Percentiles rank a stretch among this genome's conserved stretches.
These are phyloP conservation scores for Hevea brasiliensis DNA, from an alignment of 345 rosid species.

Conservation along the genomic window DNA sequence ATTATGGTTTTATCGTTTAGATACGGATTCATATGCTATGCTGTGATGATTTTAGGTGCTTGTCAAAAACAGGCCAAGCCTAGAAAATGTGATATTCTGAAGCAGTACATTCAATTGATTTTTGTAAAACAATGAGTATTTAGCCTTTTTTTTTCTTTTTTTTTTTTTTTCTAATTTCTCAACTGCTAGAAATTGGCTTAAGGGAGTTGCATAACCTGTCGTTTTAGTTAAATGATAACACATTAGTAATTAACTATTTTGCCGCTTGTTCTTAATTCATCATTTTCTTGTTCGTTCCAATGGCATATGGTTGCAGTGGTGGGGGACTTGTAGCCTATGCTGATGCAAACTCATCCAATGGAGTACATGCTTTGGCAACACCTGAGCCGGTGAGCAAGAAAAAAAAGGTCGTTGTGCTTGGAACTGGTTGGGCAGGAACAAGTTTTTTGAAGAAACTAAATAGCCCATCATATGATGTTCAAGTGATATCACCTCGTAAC, in stretches of 20 bases:
- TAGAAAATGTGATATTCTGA: background rate
- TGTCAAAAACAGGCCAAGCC: too few relatives aligned
- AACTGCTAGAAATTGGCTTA: too few relatives aligned
- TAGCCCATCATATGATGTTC: constrained; percentile 67
- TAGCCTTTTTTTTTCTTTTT: too few relatives aligned
- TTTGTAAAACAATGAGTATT: too few relatives aligned
- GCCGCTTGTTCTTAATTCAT: too few relatives aligned
- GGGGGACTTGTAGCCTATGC: constrained; percentile 81
- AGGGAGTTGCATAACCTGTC: too few relatives aligned
- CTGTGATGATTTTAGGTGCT: background rate
- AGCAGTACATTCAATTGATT: background rate
- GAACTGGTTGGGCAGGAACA: constrained; percentile 98
- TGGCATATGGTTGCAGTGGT: constrained; percentile 53
- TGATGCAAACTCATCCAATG: constrained; percentile 54
- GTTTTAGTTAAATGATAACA: too few relatives aligned
- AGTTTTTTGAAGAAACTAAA: constrained; percentile 78
- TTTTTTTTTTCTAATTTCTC: too few relatives aligned
- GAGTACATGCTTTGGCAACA: constrained; percentile 31
- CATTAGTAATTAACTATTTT: too few relatives aligned
- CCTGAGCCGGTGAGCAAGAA: constrained; percentile 51
- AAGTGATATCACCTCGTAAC: constrained; percentile 90
- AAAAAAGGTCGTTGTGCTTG: constrained; percentile 92
- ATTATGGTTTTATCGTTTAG: background rate
- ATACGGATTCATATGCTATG: background rate
- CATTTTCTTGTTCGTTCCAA: background rate